phyloP scores from a whole-genome alignment of 192 early-diverging fungal species.

The Rhizoclosmatium sp. region DNA sequence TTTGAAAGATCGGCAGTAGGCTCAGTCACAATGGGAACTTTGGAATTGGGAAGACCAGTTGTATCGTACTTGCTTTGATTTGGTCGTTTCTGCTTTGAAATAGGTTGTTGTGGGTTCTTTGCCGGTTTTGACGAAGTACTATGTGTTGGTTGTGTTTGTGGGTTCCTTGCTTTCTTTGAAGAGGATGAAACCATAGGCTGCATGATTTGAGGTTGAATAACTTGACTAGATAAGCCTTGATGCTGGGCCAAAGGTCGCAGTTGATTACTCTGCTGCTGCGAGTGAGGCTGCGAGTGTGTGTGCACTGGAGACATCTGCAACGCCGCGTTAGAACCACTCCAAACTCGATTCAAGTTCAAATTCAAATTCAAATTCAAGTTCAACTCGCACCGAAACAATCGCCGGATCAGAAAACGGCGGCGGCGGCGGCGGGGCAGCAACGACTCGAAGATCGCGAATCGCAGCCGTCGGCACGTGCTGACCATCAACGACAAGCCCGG shows the following conservation, averaged over 20 bases:
- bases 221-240: background rate
- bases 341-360: background rate
- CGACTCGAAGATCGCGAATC: background rate
- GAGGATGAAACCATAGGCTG: background rate
- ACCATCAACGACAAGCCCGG: background rate
- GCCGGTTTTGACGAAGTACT: background rate
- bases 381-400: conserved; percentile 60
- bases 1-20: conserved; percentile 15
- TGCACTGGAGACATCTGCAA: background rate
- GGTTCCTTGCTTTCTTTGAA: background rate
- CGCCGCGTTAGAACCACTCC: background rate
- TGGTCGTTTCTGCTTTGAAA: background rate
- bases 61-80: background rate
- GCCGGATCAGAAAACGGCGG: conserved; percentile 61
- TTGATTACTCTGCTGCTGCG: background rate
- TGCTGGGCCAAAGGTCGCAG: too few species aligned
- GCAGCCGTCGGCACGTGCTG: background rate
- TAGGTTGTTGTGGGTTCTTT: background rate
- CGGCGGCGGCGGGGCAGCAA: background rate
- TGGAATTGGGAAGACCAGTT: background rate
- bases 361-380: background rate
- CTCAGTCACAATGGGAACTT: background rate
- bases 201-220: background rate
- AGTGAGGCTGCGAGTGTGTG: background rate
- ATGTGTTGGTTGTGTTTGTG: background rate